Conservation (phyloP, 306 rosid genomes). For the Dalbergia cultrata region DNA sequence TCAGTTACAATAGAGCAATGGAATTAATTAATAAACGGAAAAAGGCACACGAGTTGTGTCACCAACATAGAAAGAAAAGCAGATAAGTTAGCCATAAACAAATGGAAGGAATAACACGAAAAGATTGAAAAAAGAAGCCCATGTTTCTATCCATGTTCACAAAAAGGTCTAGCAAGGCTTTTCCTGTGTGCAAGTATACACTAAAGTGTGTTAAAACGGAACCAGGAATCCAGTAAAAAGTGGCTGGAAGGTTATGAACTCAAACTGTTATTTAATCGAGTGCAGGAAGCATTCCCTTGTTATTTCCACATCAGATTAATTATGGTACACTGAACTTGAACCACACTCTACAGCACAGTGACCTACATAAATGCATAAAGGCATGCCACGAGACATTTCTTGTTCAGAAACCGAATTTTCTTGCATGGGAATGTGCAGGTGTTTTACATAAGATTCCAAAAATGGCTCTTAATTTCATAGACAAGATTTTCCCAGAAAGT, state of each 20-base stretch:
- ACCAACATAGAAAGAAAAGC: slow-evolving; percentile 21
- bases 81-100: slow-evolving; percentile 25
- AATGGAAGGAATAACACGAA: slow-evolving; percentile 37
- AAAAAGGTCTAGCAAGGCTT: slow-evolving; percentile 39
- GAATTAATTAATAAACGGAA: slow-evolving; percentile 14
- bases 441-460: slow-evolving; percentile 39
- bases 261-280: slow-evolving; percentile 46
- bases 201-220: slow-evolving; percentile 45
- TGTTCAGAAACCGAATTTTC: slow-evolving; percentile 47
- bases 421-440: slow-evolving; percentile 31
- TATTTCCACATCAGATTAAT: slow-evolving; percentile 38
- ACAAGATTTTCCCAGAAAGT: slow-evolving; percentile 8
- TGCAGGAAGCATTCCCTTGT: slow-evolving; percentile 34
- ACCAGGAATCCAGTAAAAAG: slow-evolving; percentile 76
- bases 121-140: slow-evolving; percentile 49
- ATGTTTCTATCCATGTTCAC: slow-evolving; percentile 44
- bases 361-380: slow-evolving; percentile 49
- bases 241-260: slow-evolving; percentile 50
- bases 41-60: neutral
- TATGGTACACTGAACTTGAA: slow-evolving; percentile 44
- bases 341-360: neutral
- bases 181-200: slow-evolving; percentile 31
- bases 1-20: slow-evolving; percentile 34
- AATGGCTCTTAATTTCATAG: slow-evolving; percentile 35
- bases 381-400: slow-evolving; percentile 61